Base-by-base conservation (phyloP, 768 basidiomycete genomes). In the Boletus edulis region DNA sequence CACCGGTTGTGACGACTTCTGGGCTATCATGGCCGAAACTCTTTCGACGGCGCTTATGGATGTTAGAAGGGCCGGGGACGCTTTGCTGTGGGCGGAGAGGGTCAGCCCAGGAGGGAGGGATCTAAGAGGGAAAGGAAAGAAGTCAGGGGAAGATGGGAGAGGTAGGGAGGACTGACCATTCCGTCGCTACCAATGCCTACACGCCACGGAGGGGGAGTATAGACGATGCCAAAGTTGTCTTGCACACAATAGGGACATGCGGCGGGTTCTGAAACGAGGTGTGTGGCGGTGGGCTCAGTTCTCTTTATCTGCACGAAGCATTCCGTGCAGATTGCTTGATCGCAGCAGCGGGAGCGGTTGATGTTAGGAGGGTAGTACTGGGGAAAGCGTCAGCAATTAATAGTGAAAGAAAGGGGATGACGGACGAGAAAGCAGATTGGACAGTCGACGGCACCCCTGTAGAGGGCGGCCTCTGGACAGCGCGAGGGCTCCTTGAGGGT, bases 241-340 rank as follows among this genome's bases (percentile, higher is more conserved):
- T 98, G 96, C 32, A 98, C 92, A 63, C 97, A 99, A 68, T 91
- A 99, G 7, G 97, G 97, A 69, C 97, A 99, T 3, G 93, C 91
- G 14, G 96, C 94, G 3, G 94, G 94, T 65, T 99, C 97, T 10
- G 94, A 96, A 49, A 94, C 93, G 56, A 98, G 79, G 73, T 98
- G 95, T 0, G 94, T 98, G 8, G 93, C 80, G 0, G 94, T 96
- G 7, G 97, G 94, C 59, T 99, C 97, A 35, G 82, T 84, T 51
- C 97, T 89, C 77, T 98, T 98, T 75, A 99, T 98, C 75, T 98
- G 96, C 20, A 98, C 94, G 67, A 99, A 98, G 69, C 97, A 99
- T 73, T 99, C 97, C 37, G 97, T 98, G 70, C 97, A 99, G 58
- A 99, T 96, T 20, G 91, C 88, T 63, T 99, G 97, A 78, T 96